Evolutionary conservation across 1,139 yeast species (phyloP).

Genomic region (Hemisphaericaspora xylanilytica): DNA sequence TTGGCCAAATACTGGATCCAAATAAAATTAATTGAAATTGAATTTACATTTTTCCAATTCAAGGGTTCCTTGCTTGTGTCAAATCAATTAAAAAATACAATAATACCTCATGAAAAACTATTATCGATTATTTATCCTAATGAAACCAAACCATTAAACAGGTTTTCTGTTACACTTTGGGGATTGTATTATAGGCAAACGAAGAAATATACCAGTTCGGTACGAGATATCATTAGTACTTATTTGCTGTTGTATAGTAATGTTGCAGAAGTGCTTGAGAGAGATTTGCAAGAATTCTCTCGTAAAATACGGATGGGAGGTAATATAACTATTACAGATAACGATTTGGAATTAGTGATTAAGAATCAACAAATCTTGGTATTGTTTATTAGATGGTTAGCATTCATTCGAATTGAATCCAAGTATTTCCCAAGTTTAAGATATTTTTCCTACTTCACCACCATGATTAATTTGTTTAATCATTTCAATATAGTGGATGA

Average conservation of each 20-base stretch:
- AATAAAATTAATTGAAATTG: constrained; percentile 29
- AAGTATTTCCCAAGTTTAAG: constrained; percentile 35
- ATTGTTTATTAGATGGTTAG: constrained; percentile 30
- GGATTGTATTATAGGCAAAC: constrained; percentile 27
- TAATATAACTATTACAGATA: neutral
- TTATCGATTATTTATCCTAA: constrained; percentile 19
- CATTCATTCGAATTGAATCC: constrained; percentile 29
- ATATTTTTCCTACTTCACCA: constrained; percentile 27
- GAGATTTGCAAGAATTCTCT: constrained; percentile 11
- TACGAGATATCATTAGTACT: constrained; percentile 18
- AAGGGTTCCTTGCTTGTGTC: constrained; percentile 31
- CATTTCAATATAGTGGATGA: constrained; percentile 24
- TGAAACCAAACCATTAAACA: constrained; percentile 13
- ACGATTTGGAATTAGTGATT: constrained; percentile 18
- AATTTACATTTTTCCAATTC: constrained; percentile 30
- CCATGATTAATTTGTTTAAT: constrained; percentile 27
- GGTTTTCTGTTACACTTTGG: constrained; percentile 20
- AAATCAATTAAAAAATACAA: constrained; percentile 25
- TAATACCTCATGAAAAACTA: constrained; percentile 26
- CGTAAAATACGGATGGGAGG: neutral
- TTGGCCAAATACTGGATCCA: constrained; percentile 31
- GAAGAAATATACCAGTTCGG: constrained; percentile 12
- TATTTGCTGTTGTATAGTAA: constrained; percentile 24
- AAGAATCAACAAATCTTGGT: constrained; percentile 22
- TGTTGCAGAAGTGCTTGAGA: constrained; percentile 13